These are phyloP conservation scores for Sapria himalayana DNA, from an alignment of 345 rosid genomes.

Conservation along the genomic window DNA sequence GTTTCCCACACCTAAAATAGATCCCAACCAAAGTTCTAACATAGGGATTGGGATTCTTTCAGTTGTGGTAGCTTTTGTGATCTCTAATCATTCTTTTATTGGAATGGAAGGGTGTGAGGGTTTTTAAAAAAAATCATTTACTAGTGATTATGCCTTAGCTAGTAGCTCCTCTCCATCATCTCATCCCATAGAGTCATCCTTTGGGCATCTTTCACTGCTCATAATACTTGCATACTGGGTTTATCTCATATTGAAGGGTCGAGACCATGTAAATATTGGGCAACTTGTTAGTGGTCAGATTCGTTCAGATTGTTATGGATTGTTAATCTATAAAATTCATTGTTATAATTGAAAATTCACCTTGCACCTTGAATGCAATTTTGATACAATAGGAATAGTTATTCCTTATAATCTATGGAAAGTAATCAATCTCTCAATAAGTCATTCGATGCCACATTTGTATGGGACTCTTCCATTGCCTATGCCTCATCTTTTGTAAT, in stretches of 20 bases:
- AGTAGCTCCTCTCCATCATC: not conserved
- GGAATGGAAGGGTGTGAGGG: no score
- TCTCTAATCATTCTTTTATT: no score
- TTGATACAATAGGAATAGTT: not conserved
- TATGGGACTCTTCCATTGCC: not conserved
- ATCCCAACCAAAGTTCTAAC: no score
- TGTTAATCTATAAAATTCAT: not conserved
- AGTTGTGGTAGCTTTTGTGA: no score
- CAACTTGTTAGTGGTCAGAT: not conserved
- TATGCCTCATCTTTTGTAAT: accelerated
- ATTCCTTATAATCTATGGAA: slow-evolving; percentile 1
- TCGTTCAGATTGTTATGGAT: accelerated
- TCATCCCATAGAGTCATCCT: not conserved
- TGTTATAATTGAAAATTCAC: not conserved
- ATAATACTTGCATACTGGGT: not conserved
- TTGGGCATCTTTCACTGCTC: not conserved
- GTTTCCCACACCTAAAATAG: no score
- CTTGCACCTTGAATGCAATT: not conserved
- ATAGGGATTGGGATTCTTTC: no score
- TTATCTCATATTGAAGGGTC: not conserved
- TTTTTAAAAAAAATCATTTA: not conserved
- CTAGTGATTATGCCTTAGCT: not conserved
- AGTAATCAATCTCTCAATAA: not conserved
- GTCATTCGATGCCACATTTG: not conserved
- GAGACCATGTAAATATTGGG: not conserved